Evolutionary conservation across 345 rosid species (phyloP), one percentile per base, ranked within the genome.

Genomic region (Mallotus nudiflorus): DNA sequence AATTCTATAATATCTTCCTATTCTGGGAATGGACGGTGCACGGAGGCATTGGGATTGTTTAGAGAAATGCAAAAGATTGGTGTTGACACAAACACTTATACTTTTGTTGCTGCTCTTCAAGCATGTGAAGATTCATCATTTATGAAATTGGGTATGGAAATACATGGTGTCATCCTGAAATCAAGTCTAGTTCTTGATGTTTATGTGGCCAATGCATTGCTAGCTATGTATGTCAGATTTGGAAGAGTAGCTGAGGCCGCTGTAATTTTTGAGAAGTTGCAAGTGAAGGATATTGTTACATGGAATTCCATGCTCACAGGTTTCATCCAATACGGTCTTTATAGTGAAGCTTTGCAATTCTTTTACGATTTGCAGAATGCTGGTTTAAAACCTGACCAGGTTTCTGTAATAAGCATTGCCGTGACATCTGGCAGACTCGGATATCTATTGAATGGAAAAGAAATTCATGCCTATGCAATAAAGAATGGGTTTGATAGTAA

Each of bases 1-100:
- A 91, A 89, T 76, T 91, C 97, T 57, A 86, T 88, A 4, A 79
- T 89, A 67, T 82, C 91, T 53, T 91, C 90, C 0, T 88, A 83
- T 77, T 84, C 89, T 61, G 55, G 79, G 4, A 74, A 77, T 70
- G 86, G 89, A 1, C 74, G 66, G 68, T 74, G 80, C 64, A 24
- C 40, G 3, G 91, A 88, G 87, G 91, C 95, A 27, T 73, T 91
- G 61, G 68, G 44, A 12, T 65, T 91, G 27, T 86, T 91, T 51
- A 82, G 90, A 69, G 81, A 82, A 57, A 85, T 91, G 89, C 87
- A 73, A 42, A 76, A 9, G 67, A 69, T 37, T 62, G 91, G 86
- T 78, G 80, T 84, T 63, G 77, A 64, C 66, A 49, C 78, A 48
- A 89, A 86, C 72, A 75, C 83, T 56, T 91, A 82, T 65, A 85